Evolutionary conservation across 176 grass and related monocot species (phyloP), one percentile per base, ranked within the genome.

Genomic region (Musa beccarii): DNA sequence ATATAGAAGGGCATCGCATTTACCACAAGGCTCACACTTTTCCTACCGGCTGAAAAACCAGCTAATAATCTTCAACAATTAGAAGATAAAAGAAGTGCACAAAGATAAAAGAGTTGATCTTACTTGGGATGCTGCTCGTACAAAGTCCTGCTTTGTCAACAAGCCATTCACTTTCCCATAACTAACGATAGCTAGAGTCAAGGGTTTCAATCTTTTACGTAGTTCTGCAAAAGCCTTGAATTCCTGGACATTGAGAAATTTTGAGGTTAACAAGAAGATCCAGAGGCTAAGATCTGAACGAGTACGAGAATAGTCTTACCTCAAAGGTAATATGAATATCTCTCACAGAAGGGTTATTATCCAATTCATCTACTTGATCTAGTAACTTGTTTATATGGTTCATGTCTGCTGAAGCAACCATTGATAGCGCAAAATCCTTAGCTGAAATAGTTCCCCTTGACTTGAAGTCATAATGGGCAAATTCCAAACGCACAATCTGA

Each of bases 361-460:
- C 86, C 73, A 98, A 74, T 53, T 74, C 50, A 81, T 98, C 89
- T 21, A 76, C 87, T 86, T 77, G 84, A 73, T 92, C 74, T 55
- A 96, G 89, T 74, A 96, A 76, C 62, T 85, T 88, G 83, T 82
- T 86, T 74, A 96, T 90, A 77, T 92, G 89, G 75, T 92, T 85
- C 68, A 92, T 79, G 66, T 96, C 93, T 13, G 93, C 89, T 76
- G 87, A 96, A 82, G 93, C 93, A 59, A 88, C 85, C 93, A 96
- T 90, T 78, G 93, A 96, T 69, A 96, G 69, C 52, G 93, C 85
- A 79, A 96, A 96, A 83, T 96, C 93, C 76, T 96, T 92, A 20
- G 84, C 88, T 25, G 90, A 84, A 50, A 98, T 91, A 69, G 84
- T 84, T 61, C 89, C 80, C 55, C 78, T 64, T 59, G 86, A 98